These are phyloP conservation scores for Mycena citricolor DNA, from an alignment of 1,284 basidiomycete genomes.

Conservation along the genomic window DNA sequence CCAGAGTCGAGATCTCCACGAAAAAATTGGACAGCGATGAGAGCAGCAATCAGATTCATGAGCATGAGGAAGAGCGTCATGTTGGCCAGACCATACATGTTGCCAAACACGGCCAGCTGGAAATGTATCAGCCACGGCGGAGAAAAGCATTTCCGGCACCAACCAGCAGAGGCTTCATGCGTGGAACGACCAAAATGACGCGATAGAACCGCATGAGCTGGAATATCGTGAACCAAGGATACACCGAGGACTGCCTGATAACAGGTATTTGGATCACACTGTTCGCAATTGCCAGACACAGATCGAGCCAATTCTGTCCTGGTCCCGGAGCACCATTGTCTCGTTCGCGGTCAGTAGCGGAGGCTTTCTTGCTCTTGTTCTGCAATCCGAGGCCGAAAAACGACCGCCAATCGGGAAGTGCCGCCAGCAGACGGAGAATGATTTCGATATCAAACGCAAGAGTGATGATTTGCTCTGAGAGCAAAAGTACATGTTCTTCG, in stretches of 20 bases:
- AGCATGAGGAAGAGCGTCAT: constrained; percentile 93
- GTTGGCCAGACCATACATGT: constrained; percentile 89
- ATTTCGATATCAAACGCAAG: constrained; percentile 91
- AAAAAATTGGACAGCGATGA: constrained; percentile 75
- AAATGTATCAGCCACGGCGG: constrained; percentile 9
- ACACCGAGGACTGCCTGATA: constrained; percentile 65
- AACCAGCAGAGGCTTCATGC: constrained; percentile 81
- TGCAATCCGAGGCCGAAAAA: constrained; percentile 58
- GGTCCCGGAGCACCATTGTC: constrained; percentile 7
- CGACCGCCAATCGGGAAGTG: constrained; percentile 80
- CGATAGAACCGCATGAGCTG: constrained; percentile 91
- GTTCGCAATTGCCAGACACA: constrained; percentile 78
- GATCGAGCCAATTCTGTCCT: constrained; percentile 76
- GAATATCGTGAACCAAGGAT: constrained; percentile 92
- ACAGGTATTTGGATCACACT: constrained; percentile 86
- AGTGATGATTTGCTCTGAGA: constrained; percentile 80
- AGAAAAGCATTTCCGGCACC: constrained; percentile 26
- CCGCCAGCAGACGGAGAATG: constrained; percentile 68
- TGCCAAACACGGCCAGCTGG: constrained; percentile 87
- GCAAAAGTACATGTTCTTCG: constrained; percentile 53
- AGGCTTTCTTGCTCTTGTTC: constrained; percentile 17
- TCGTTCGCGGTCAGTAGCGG: neutral
- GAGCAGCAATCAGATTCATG: constrained; percentile 85
- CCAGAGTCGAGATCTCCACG: constrained; percentile 74
- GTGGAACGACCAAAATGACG: constrained; percentile 86